Percentiles rank a stretch among this genome's conserved stretches.
phyloP scores from a whole-genome alignment of 2,329 filamentous ascomycete genomes.

The Knoxdaviesia capensis region DNA sequence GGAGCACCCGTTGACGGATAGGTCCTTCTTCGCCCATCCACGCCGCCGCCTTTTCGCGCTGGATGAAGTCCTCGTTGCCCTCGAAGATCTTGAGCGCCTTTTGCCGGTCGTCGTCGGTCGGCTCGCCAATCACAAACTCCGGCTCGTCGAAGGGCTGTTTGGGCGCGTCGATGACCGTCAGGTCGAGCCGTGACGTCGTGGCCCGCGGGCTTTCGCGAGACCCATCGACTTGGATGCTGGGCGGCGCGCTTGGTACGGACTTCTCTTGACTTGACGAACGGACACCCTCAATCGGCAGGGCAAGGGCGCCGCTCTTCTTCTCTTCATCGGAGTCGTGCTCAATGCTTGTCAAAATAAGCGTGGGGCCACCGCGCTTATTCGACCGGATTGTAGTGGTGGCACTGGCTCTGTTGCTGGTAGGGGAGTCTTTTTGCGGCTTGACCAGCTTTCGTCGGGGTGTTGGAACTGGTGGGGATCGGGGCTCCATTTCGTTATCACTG shows the following conservation, averaged over 20 bases:
- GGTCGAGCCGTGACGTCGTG: no score
- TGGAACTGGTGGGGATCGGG: no score
- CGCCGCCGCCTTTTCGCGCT: slow-evolving; percentile 60
- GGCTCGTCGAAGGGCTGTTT: slow-evolving; percentile 27
- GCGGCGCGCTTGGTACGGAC: slow-evolving; percentile 14
- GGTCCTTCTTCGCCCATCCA: slow-evolving; percentile 67
- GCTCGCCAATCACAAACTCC: slow-evolving; percentile 34
- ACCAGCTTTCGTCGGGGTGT: no score
- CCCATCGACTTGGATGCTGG: slow-evolving; percentile 11
- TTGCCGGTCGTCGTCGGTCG: slow-evolving; percentile 48
- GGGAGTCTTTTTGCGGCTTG: no score
- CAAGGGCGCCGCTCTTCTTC: slow-evolving; percentile 15
- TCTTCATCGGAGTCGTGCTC: slow-evolving; percentile 13
- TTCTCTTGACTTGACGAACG: slow-evolving; percentile 8
- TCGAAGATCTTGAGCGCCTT: slow-evolving; percentile 71
- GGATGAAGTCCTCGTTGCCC: slow-evolving; percentile 63
- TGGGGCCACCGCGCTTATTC: no score
- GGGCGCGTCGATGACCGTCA: no score
- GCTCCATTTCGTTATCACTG: slow-evolving; percentile 25
- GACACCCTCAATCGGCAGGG: slow-evolving; percentile 20
- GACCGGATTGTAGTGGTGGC: no score
- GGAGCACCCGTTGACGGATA: slow-evolving; percentile 34
- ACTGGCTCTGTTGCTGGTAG: no score
- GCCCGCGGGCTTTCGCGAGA: slow-evolving; percentile 9
- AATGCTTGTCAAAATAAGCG: no score